phyloP scores from a whole-genome alignment of 2,329 filamentous ascomycete species.

The Fusarium oxysporum region DNA sequence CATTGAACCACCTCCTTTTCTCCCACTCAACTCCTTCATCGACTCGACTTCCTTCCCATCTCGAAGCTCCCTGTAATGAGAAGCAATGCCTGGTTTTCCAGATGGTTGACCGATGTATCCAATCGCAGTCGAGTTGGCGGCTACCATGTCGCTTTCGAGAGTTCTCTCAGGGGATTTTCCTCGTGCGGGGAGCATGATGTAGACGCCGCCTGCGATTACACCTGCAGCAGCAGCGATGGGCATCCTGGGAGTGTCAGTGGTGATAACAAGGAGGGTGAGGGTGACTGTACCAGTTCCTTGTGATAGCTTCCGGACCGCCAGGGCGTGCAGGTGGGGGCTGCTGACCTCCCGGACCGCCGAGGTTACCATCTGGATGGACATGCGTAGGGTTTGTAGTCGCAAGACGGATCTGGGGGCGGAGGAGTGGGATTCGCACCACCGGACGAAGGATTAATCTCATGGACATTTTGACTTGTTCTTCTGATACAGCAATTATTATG shows the following conservation, averaged over 20 bases:
- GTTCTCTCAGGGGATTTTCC: conserved; percentile 21
- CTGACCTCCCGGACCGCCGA: conserved; percentile 53
- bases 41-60: conserved; percentile 38
- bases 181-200: conserved; percentile 43
- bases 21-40: conserved; percentile 48
- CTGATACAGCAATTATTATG: background rate
- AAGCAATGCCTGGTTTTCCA: conserved; percentile 15
- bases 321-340: conserved; percentile 43
- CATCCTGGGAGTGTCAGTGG: conserved; percentile 32
- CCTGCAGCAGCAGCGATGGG: conserved; percentile 46
- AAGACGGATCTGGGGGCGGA: conserved; percentile 34
- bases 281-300: conserved; percentile 48
- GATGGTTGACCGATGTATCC: conserved; percentile 17
- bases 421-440: conserved; percentile 35
- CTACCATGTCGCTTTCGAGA: conserved; percentile 21
- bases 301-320: conserved; percentile 46
- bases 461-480: conserved; percentile 8
- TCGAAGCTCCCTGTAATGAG: conserved; percentile 32
- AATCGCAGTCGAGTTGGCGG: conserved; percentile 26
- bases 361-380: conserved; percentile 18
- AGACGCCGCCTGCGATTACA: conserved; percentile 42
- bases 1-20: conserved; percentile 43
- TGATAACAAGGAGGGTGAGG: background rate
- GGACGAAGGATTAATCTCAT: conserved; percentile 35
- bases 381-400: conserved; percentile 4